phyloP scores from a whole-genome alignment of 2,329 filamentous ascomycete genomes.

The Lecanicillium sp. region DNA sequence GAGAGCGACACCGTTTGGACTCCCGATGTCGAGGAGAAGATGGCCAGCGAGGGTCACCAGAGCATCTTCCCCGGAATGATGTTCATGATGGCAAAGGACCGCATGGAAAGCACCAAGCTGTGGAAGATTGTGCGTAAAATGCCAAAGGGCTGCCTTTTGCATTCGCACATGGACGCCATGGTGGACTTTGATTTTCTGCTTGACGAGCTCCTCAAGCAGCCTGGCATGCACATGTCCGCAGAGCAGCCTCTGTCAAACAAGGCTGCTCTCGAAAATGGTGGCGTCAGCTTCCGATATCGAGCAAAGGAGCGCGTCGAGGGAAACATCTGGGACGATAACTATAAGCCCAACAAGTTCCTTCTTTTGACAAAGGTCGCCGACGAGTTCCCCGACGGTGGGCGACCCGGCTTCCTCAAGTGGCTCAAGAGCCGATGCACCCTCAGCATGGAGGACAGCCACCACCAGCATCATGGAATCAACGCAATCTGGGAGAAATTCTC shows the following conservation, averaged over 20 bases:
- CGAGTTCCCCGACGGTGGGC: slow-evolving; percentile 65
- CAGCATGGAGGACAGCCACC: slow-evolving; percentile 61
- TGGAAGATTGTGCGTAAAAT: slow-evolving; percentile 79
- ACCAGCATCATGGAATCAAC: slow-evolving; percentile 76
- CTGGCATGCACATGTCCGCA: slow-evolving; percentile 66
- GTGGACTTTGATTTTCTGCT: slow-evolving; percentile 79
- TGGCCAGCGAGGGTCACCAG: slow-evolving; percentile 53
- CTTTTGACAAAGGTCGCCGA: slow-evolving; percentile 57
- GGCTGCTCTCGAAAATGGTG: slow-evolving; percentile 42
- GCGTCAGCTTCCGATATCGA: slow-evolving; percentile 55
- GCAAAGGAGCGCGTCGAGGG: slow-evolving; percentile 33
- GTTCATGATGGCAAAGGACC: slow-evolving; percentile 78
- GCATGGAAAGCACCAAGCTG: slow-evolving; percentile 75
- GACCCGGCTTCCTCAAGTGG: slow-evolving; percentile 67
- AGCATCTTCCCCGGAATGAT: slow-evolving; percentile 84
- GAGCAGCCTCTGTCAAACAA: slow-evolving; percentile 46
- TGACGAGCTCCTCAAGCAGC: slow-evolving; percentile 58
- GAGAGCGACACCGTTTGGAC: slow-evolving; percentile 76
- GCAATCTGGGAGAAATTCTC: slow-evolving; percentile 79
- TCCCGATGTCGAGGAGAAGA: slow-evolving; percentile 58
- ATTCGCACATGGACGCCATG: slow-evolving; percentile 88
- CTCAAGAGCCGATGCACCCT: slow-evolving; percentile 65
- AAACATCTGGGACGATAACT: slow-evolving; percentile 59
- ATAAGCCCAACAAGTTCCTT: slow-evolving; percentile 50
- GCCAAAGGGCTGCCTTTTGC: slow-evolving; percentile 81